A percentile compares a stretch with the other conserved stretches of the same genome.
Evolutionary conservation across 2,329 filamentous ascomycete species (phyloP).

Genomic region (Penicillium sp.): DNA sequence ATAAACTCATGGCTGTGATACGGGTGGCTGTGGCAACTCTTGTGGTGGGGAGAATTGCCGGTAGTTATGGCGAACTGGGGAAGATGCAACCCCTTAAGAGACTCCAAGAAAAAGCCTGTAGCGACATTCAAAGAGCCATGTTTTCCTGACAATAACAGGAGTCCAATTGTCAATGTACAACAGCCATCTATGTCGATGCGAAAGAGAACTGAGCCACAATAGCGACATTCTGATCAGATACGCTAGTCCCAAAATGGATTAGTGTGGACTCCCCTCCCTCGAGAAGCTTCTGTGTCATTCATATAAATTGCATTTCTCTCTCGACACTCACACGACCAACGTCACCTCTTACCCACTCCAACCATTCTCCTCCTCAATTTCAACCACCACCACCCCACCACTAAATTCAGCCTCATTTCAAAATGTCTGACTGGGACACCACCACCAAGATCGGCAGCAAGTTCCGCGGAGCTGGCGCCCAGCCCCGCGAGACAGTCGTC

Average conservation of each 20-base stretch:
- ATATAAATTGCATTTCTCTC: constrained; percentile 35
- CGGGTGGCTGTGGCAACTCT: constrained; percentile 2
- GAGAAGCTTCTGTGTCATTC: constrained; percentile 41
- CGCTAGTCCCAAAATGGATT: constrained; percentile 23
- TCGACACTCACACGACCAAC: constrained; percentile 33
- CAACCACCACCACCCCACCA: background rate
- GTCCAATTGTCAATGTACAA: background rate
- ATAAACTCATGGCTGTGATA: background rate
- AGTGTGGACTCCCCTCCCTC: constrained; percentile 29
- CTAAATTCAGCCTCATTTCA: constrained; percentile 18
- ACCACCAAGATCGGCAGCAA: constrained; percentile 94
- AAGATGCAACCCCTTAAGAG: background rate
- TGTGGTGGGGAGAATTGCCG: constrained; percentile 1
- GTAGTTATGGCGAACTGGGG: background rate
- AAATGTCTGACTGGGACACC: constrained; percentile 77
- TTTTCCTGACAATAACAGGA: background rate
- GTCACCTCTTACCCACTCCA: constrained; percentile 16
- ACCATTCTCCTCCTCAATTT: constrained; percentile 1
- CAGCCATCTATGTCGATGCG: background rate
- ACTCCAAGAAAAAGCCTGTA: background rate
- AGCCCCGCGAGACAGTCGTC: constrained; percentile 78
- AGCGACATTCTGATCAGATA: background rate
- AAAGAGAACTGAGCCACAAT: background rate
- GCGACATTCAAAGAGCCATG: background rate
- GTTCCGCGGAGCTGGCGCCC: constrained; percentile 59